These are phyloP conservation scores for Candida neerlandica DNA, from an alignment of 1,139 yeast genomes.

Conservation along the genomic window DNA sequence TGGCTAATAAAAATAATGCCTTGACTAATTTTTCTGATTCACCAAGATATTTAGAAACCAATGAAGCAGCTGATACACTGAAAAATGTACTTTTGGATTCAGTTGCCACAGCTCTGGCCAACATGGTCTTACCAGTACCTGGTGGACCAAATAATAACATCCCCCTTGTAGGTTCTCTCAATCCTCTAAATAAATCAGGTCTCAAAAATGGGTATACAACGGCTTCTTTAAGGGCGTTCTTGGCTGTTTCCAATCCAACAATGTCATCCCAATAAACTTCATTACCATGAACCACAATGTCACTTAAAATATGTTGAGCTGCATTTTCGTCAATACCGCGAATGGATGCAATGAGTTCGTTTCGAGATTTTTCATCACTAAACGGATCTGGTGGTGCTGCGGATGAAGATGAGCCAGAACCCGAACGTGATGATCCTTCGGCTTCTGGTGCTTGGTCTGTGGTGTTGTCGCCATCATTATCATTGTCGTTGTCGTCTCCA, in stretches of 20 bases:
- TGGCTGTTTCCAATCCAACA: constrained; percentile 91
- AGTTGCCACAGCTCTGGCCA: constrained; percentile 96
- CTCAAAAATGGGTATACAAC: constrained; percentile 95
- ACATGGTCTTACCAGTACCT: constrained; percentile 97
- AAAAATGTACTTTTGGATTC: constrained; percentile 94
- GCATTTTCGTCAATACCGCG: constrained; percentile 46
- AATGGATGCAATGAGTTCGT: constrained; percentile 38
- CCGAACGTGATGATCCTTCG: not conserved
- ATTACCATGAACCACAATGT: constrained; percentile 91
- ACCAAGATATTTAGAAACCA: constrained; percentile 90
- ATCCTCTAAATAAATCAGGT: constrained; percentile 89
- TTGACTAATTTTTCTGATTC: constrained; percentile 93
- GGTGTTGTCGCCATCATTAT: constrained; percentile 13
- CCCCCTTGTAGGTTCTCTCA: constrained; percentile 95
- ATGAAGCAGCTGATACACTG: constrained; percentile 87
- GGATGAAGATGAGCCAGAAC: not conserved
- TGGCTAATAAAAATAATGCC: constrained; percentile 84
- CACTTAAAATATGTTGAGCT: constrained; percentile 74
- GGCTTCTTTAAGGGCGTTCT: constrained; percentile 87
- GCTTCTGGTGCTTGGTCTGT: not conserved
- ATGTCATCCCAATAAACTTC: constrained; percentile 97
- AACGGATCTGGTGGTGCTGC: constrained; percentile 11
- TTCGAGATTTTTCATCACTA: constrained; percentile 69
- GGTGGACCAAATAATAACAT: constrained; percentile 98
- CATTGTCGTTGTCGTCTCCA: constrained; percentile 20